Percentiles rank a stretch among this genome's conserved stretches.
Evolutionary conservation across 768 basidiomycete genomes (phyloP).

Genomic region (Ramaria sp.): DNA sequence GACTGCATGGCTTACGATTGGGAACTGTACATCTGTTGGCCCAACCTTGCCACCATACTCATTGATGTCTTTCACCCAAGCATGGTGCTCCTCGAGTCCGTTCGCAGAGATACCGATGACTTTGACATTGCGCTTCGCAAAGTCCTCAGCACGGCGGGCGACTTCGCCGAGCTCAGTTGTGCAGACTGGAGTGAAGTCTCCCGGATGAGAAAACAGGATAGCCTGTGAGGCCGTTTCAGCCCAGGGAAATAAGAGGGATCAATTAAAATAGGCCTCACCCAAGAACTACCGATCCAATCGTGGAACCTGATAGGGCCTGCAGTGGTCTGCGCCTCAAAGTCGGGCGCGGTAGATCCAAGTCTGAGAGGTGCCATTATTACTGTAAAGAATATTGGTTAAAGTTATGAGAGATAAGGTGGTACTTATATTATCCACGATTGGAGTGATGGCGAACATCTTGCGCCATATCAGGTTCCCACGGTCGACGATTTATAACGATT

Average conservation of each 20-base stretch:
- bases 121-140: conserved; percentile 81
- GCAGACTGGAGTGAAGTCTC: conserved; percentile 87
- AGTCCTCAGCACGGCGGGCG: conserved; percentile 77
- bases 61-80: conserved; percentile 86
- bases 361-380: conserved; percentile 32
- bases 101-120: conserved; percentile 92
- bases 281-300: conserved; percentile 81
- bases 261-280: conserved; percentile 40
- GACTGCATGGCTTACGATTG: conserved; percentile 55
- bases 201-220: conserved; percentile 90
- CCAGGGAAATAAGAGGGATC: not conserved
- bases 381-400: not conserved
- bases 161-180: conserved; percentile 98
- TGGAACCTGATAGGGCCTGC: conserved; percentile 84
- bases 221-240: conserved; percentile 32
- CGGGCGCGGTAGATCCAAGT: conserved; percentile 80
- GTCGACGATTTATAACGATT: not conserved
- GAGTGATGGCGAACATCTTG: not conserved
- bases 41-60: conserved; percentile 58
- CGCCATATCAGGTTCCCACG: not conserved
- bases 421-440: no score
- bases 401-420: not conserved
- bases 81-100: conserved; percentile 68
- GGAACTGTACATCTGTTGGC: conserved; percentile 76
- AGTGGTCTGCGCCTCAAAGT: conserved; percentile 89